phyloP scores from a whole-genome alignment of 139 green algal genomes.

The Choricystis sp. region DNA sequence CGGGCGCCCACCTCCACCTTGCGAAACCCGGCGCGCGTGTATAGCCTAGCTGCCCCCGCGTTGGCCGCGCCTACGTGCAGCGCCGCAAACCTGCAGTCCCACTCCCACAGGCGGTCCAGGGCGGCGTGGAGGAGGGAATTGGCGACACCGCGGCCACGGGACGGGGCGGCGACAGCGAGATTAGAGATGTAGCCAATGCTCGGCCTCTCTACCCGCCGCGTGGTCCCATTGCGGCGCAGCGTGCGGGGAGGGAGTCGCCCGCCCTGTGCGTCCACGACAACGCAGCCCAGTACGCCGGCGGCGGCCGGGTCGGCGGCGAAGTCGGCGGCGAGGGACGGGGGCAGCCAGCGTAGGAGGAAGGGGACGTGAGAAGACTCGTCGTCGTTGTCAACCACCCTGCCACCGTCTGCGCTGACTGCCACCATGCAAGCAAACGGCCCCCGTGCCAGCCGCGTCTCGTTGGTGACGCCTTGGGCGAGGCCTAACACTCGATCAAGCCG shows the following conservation, averaged over 20 bases:
- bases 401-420: no score
- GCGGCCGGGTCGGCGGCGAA: not conserved
- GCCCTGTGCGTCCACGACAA: not conserved
- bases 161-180: not conserved
- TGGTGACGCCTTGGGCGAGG: not conserved
- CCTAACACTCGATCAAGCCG: not conserved
- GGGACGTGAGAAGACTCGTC: no score
- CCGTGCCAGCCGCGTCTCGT: not conserved
- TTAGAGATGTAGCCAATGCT: not conserved
- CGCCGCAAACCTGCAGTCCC: not conserved
- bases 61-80: not conserved
- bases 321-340: not conserved
- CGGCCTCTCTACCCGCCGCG: no score
- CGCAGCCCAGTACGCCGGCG: not conserved
- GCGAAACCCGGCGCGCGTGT: not conserved
- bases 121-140: not conserved
- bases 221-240: not conserved
- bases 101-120: not conserved
- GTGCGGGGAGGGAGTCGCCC: not conserved
- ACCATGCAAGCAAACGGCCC: not conserved
- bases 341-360: no score
- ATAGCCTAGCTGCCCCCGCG: not conserved
- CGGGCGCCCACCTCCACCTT: not conserved
- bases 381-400: no score
- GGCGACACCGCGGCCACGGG: not conserved